These are phyloP conservation scores for Claviceps fusiformis DNA, from an alignment of 2,329 filamentous ascomycete species.

Conservation along the genomic window DNA sequence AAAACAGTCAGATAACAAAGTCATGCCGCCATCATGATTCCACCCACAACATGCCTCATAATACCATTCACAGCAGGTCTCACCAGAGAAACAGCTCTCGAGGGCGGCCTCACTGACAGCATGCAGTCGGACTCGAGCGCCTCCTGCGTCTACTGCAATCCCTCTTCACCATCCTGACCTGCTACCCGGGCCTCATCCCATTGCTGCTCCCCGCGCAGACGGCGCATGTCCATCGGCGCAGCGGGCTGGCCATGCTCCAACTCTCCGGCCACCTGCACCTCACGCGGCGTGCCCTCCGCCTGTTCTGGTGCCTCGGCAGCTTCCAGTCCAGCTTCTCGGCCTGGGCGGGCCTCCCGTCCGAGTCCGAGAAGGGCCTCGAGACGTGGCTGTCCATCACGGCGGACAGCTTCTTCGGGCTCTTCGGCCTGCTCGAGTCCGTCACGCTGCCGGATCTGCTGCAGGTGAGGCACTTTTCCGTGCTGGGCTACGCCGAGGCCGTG, in stretches of 20 bases:
- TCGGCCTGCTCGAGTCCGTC: constrained; percentile 51
- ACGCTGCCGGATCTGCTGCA: constrained; percentile 42
- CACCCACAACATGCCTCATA: no score
- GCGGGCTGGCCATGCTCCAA: constrained; percentile 18
- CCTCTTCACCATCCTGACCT: constrained; percentile 32
- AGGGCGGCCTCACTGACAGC: no score
- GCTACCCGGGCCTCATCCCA: constrained; percentile 27
- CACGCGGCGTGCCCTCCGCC: constrained; percentile 48
- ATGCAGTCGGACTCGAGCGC: constrained; percentile 45
- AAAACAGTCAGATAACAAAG: no score
- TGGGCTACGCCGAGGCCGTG: constrained; percentile 34
- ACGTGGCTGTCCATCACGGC: constrained; percentile 40
- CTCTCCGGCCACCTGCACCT: constrained; percentile 31
- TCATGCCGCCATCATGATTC: no score
- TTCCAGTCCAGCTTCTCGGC: constrained; percentile 35
- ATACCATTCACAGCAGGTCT: no score
- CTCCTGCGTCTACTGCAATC: constrained; percentile 45
- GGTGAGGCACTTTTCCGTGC: constrained; percentile 33
- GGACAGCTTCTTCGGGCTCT: constrained; percentile 49
- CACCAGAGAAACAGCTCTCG: no score
- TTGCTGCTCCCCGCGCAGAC: constrained; percentile 16
- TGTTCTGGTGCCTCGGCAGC: constrained; percentile 53
- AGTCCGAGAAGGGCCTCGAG: constrained; percentile 15
- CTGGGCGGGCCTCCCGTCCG: constrained; percentile 6
- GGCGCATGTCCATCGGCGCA: constrained; percentile 13